Evolutionary conservation across 2,329 filamentous ascomycete genomes (phyloP), one percentile per base, ranked within the genome.

Genomic region (Cryphonectria japonica): DNA sequence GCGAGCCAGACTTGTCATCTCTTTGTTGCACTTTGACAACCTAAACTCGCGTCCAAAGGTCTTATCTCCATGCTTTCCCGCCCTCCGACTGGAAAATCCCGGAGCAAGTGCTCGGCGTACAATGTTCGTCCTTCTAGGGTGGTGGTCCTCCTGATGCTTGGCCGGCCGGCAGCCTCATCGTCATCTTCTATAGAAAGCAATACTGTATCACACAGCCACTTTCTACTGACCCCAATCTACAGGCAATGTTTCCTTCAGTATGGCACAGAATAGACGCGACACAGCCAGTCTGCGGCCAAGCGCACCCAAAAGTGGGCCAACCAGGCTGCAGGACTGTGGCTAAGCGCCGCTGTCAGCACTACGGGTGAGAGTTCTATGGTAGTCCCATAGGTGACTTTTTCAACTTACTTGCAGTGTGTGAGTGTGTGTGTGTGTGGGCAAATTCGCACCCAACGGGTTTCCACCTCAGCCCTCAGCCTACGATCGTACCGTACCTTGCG

Each of bases 311-410:
- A 39, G 59, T 50, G 39, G 41, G 63, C 43, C 41, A 41, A 19
- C 16, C 54, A 59, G 41, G 63, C 59, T 61, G 32, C 59, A 19
- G 19, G 63, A 19, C 41, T 65, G 63, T 37, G 63, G 63, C 63
- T 52, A 65, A 65, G 43, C 43, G 63, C 63, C 16, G 39, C 19
- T 50, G 63, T 65, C 26, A 65, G 63, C 63, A 50, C 62, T 63
- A 65, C 26, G 29, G 54, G 0, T 19, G 29, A 59, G 54, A 59
- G 54, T 29, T 13, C 29, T 32, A 19, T 59, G 54, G 54, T 26
- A 54, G 64, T 54, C 46, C 46, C 29, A 59, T 59, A 66, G 16
- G 9, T 9, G 64, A 52, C 64, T 67, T 57, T 43, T 67, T 67
- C 50, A 50, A 67, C 65, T 57, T 67, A 5, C 39, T n/a, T 39